These are phyloP conservation scores for Saccharomycopsis babjevae DNA, from an alignment of 805 yeast species.

Conservation along the genomic window DNA sequence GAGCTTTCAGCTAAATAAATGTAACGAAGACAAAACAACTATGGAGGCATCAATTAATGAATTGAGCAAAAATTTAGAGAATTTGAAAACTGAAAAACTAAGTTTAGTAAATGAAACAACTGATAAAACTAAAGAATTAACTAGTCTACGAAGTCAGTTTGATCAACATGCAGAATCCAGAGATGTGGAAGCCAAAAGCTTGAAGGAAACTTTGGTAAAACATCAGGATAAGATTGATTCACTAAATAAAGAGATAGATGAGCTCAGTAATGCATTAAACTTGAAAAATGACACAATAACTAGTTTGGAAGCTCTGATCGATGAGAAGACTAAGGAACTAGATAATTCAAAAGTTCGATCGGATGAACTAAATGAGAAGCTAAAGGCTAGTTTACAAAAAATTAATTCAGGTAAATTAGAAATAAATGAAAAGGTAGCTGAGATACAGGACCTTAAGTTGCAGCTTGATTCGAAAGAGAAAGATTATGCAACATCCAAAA, in stretches of 20 bases:
- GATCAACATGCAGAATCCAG: neutral
- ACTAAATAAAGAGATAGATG: conserved; percentile 22
- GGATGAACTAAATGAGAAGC: neutral
- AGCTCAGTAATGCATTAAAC: neutral
- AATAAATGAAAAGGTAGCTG: neutral
- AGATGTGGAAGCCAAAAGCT: neutral
- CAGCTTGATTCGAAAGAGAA: neutral
- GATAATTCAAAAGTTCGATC: neutral
- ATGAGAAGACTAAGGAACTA: neutral
- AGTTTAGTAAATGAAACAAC: neutral
- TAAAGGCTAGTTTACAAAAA: neutral
- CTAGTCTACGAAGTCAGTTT: neutral
- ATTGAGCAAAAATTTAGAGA: conserved; percentile 22
- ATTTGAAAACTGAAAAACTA: conserved; percentile 18
- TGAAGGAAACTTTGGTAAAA: neutral
- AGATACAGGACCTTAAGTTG: neutral
- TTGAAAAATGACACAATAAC: neutral
- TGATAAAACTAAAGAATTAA: neutral
- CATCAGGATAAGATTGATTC: conserved; percentile 14
- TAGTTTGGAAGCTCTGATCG: neutral
- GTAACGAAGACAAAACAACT: conserved; percentile 17
- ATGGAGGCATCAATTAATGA: conserved; percentile 8
- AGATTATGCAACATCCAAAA: neutral
- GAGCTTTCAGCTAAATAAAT: conserved; percentile 18
- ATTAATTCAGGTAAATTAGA: neutral